A percentile compares a stretch with the other conserved stretches of the same genome.
Evolutionary conservation across 2,329 filamentous ascomycete genomes (phyloP).

Genomic region (Aspergillus unguis): DNA sequence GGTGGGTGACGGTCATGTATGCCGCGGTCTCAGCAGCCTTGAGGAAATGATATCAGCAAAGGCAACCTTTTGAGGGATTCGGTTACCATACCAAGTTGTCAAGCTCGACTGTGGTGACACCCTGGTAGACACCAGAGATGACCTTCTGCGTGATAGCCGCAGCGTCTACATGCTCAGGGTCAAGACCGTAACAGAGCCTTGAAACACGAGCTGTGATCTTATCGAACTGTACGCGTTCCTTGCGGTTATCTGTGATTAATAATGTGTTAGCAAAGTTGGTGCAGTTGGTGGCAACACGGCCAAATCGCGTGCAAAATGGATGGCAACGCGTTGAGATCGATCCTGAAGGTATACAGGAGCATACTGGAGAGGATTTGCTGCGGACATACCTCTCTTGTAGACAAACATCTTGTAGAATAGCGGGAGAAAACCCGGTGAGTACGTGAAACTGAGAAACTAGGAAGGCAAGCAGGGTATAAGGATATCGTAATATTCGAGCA

Average conservation of each 20-base stretch:
- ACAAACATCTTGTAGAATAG: conserved; percentile 54
- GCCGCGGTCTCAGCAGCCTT: conserved; percentile 97
- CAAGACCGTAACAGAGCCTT: conserved; percentile 93
- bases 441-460: conserved; percentile 14
- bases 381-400: conserved; percentile 58
- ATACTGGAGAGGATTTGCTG: background rate
- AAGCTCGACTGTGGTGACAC: conserved; percentile 92
- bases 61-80: background rate
- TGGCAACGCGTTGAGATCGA: background rate
- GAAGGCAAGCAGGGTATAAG: conserved; percentile 18
- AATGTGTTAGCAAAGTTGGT: conserved; percentile 19
- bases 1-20: conserved; percentile 99
- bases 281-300: conserved; percentile 18
- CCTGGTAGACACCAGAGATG: conserved; percentile 98
- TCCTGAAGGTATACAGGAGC: background rate
- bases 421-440: conserved; percentile 10
- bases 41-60: conserved; percentile 22
- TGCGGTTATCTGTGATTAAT: conserved; percentile 75
- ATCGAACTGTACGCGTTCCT: conserved; percentile 99
- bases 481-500: conserved; percentile 13
- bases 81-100: conserved; percentile 78
- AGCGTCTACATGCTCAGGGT: conserved; percentile 92
- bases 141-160: conserved; percentile 99
- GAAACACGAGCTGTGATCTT: conserved; percentile 99
- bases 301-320: background rate